A percentile compares a stretch with the other conserved stretches of the same genome.
These are phyloP conservation scores for Hypomyces rosellus DNA, from an alignment of 2,329 filamentous ascomycete species.

Conservation along the genomic window DNA sequence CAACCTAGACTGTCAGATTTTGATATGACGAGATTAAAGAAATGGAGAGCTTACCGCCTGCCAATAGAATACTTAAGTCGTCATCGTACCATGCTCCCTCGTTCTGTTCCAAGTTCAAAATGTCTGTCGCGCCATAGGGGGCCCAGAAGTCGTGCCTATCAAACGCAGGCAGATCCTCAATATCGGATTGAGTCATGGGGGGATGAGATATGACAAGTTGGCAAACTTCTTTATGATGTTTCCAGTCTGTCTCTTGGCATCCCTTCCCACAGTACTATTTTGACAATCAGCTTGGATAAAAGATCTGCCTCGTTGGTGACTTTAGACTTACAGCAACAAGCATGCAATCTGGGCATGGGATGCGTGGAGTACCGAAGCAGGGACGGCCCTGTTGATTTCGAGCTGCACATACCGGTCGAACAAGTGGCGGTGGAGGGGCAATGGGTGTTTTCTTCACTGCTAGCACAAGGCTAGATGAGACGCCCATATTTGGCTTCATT, in stretches of 20 bases:
- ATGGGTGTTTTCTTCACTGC: too few relatives aligned
- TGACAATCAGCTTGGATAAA: neutral
- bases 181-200: neutral
- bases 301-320: neutral
- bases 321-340: constrained; percentile 15
- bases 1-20: constrained; percentile 11
- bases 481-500: too few relatives aligned
- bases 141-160: constrained; percentile 11
- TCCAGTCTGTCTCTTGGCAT: constrained; percentile 14
- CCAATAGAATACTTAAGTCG: constrained; percentile 11
- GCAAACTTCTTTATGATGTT: constrained; percentile 10
- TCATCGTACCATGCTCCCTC: constrained; percentile 20
- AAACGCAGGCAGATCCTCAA: neutral
- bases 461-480: too few relatives aligned
- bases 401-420: constrained; percentile 11
- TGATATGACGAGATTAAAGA: too few relatives aligned
- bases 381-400: neutral
- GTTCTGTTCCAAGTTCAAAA: constrained; percentile 21
- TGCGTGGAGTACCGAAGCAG: constrained; percentile 7
- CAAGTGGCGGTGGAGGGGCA: too few relatives aligned
- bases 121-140: constrained; percentile 18
- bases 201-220: neutral
- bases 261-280: constrained; percentile 18
- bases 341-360: constrained; percentile 16
- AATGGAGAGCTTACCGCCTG: too few relatives aligned